These are phyloP conservation scores for Fusarium cicatricum DNA, from an alignment of 2,329 filamentous ascomycete genomes.

Conservation along the genomic window DNA sequence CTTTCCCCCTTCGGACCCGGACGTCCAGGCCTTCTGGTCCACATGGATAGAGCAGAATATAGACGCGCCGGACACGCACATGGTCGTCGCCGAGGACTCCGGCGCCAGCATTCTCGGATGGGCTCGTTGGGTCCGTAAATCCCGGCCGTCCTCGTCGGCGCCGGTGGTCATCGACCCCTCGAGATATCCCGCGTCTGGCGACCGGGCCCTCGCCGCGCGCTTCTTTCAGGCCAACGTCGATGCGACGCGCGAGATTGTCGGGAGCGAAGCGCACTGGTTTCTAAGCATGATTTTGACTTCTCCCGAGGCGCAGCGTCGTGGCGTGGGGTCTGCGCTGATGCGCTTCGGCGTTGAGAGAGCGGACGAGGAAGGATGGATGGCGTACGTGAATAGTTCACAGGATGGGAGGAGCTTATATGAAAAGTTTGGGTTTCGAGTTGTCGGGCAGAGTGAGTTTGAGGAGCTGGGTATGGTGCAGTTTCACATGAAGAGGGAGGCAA, in stretches of 20 bases:
- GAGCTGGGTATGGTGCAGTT: slow-evolving; percentile 35
- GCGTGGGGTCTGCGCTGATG: slow-evolving; percentile 47
- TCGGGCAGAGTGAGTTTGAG: slow-evolving; percentile 32
- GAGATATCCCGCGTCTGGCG: slow-evolving; percentile 37
- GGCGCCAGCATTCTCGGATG: slow-evolving; percentile 42
- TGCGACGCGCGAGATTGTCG: slow-evolving; percentile 38
- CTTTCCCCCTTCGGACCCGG: slow-evolving; percentile 40
- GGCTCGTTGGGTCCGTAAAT: slow-evolving; percentile 47
- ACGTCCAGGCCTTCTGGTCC: slow-evolving; percentile 28
- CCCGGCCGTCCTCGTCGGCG: slow-evolving; percentile 13
- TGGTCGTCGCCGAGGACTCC: slow-evolving; percentile 42
- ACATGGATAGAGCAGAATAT: slow-evolving; percentile 37
- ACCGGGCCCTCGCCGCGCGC: slow-evolving; percentile 46
- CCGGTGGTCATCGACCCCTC: slow-evolving; percentile 34
- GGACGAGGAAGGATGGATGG: slow-evolving; percentile 41
- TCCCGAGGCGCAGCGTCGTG: slow-evolving; percentile 43
- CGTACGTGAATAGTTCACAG: slow-evolving; percentile 42
- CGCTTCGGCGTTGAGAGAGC: slow-evolving; percentile 43
- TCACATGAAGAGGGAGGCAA: slow-evolving; percentile 44
- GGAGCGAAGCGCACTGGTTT: slow-evolving; percentile 43
- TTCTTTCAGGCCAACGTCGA: slow-evolving; percentile 52
- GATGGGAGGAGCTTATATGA: slow-evolving; percentile 43
- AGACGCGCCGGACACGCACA: slow-evolving; percentile 42
- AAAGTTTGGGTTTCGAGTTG: slow-evolving; percentile 41
- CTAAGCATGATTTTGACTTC: slow-evolving; percentile 46